Percentiles rank a stretch among this genome's conserved stretches.
Conservation (phyloP, 1,139 yeast genomes). For the Diutina scorzettiae region DNA sequence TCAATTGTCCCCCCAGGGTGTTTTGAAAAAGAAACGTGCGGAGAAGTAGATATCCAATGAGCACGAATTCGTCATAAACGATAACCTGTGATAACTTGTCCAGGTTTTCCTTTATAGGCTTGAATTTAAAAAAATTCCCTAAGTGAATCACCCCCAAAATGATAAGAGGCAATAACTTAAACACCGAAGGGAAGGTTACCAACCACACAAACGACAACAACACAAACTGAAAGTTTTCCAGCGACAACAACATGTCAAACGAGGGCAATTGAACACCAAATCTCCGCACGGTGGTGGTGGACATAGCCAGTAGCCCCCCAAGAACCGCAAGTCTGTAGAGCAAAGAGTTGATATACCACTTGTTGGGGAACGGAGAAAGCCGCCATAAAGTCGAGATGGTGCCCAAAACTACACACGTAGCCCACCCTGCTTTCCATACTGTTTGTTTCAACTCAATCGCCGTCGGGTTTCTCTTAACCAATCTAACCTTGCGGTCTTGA, state of each 20-base stretch:
- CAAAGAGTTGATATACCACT: constrained; percentile 31
- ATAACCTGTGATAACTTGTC: constrained; percentile 34
- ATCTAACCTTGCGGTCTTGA: constrained; percentile 19
- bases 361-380: constrained; percentile 30
- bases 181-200: constrained; percentile 51
- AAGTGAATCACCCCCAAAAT: constrained; percentile 48
- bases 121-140: constrained; percentile 26
- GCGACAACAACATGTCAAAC: constrained; percentile 44
- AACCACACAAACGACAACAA: constrained; percentile 47
- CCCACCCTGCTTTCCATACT: constrained; percentile 57
- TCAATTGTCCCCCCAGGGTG: constrained; percentile 56
- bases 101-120: constrained; percentile 27
- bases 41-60: constrained; percentile 38
- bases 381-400: constrained; percentile 35
- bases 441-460: constrained; percentile 33
- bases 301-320: constrained; percentile 45
- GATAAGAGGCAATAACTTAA: constrained; percentile 50
- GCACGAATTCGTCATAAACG: constrained; percentile 48
- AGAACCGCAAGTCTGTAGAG: constrained; percentile 42
- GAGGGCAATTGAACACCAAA: constrained; percentile 47
- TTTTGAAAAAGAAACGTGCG: constrained; percentile 56
- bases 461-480: constrained; percentile 27
- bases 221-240: constrained; percentile 59
- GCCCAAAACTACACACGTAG: constrained; percentile 37
- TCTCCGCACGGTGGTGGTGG: constrained; percentile 43